Evolutionary conservation across 23 red algal genomes (phyloP).

Genomic region (Gracilariopsis chorda): DNA sequence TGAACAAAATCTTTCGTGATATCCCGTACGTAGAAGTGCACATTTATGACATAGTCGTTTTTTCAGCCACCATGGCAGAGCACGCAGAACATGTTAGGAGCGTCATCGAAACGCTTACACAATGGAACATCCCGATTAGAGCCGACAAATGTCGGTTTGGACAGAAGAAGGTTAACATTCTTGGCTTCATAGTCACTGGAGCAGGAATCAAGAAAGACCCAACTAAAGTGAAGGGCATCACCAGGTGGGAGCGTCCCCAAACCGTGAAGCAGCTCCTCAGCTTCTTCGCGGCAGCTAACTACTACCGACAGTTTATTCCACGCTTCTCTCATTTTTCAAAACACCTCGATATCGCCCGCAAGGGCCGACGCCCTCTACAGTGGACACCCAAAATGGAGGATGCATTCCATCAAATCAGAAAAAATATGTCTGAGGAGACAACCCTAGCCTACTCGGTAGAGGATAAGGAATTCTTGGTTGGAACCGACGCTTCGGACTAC

Average conservation of each 20-base stretch:
- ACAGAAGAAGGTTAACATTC: background rate
- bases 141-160: background rate
- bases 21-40: no score
- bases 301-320: background rate
- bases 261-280: background rate
- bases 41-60: no score
- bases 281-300: background rate
- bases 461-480: background rate
- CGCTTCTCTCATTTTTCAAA: background rate
- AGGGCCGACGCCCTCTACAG: background rate
- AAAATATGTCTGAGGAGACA: background rate
- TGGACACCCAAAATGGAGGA: background rate
- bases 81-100: no score
- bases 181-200: background rate
- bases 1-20: no score
- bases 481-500: background rate
- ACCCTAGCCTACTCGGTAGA: conserved; percentile 1
- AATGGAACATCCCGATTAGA: no score
- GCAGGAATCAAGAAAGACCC: background rate
- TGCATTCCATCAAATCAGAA: background rate
- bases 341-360: background rate
- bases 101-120: no score
- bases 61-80: no score
- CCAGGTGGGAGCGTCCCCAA: background rate
- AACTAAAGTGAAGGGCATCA: background rate